These are phyloP conservation scores for Areca catechu DNA, from an alignment of 176 grass and related monocot species.

Conservation along the genomic window DNA sequence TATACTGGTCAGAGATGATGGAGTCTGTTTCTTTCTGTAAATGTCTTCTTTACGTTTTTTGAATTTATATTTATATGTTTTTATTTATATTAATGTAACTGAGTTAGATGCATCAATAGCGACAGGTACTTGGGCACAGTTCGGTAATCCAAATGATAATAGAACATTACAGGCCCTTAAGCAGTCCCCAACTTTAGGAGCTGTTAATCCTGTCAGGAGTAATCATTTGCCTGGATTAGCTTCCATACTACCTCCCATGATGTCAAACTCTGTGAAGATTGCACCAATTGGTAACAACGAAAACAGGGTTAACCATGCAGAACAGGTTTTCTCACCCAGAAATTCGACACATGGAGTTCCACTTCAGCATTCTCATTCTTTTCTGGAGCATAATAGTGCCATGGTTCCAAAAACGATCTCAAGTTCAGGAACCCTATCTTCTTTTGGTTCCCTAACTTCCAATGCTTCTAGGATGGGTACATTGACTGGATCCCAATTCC, in stretches of 20 bases:
- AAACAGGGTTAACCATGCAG: slow-evolving; percentile 40
- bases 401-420: slow-evolving; percentile 18
- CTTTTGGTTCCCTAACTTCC: slow-evolving; percentile 15
- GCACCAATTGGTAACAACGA: slow-evolving; percentile 76
- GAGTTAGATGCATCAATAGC: slow-evolving; percentile 8
- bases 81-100: background rate
- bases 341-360: slow-evolving; percentile 27
- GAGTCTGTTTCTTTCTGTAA: too few species aligned
- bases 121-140: slow-evolving; percentile 71
- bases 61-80: background rate
- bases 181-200: slow-evolving; percentile 58
- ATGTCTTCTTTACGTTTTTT: too few species aligned
- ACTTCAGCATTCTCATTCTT: slow-evolving; percentile 67
- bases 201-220: slow-evolving; percentile 47
- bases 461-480: slow-evolving; percentile 17
- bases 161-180: slow-evolving; percentile 49
- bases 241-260: slow-evolving; percentile 45
- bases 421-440: slow-evolving; percentile 34
- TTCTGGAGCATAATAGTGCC: slow-evolving; percentile 47
- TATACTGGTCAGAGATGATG: too few species aligned
- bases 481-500: slow-evolving; percentile 76
- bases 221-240: slow-evolving; percentile 24
- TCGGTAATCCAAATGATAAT: slow-evolving; percentile 67
- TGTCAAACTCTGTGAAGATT: slow-evolving; percentile 59
- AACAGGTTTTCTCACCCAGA: slow-evolving; percentile 42